Evolutionary conservation across 306 rosid genomes (phyloP).

Genomic region (Prunus fruticosa): DNA sequence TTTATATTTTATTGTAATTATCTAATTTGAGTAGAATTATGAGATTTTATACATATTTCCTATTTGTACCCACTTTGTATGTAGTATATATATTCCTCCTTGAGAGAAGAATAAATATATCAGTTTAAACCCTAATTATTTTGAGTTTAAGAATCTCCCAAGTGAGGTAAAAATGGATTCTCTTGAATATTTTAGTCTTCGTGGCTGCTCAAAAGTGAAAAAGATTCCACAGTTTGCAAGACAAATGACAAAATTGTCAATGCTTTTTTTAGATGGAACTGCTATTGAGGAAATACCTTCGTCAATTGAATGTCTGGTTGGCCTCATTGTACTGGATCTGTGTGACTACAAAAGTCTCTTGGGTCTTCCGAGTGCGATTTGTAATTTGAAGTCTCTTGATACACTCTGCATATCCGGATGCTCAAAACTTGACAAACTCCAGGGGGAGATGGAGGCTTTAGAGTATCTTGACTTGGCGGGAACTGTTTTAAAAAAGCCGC

Average conservation of each 20-base stretch:
- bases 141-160: slow-evolving; percentile 21
- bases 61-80: no score
- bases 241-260: not conserved
- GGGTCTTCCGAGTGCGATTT: no score
- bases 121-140: no score
- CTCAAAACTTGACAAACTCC: not conserved
- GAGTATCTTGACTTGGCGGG: not conserved
- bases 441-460: not conserved
- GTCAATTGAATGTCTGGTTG: not conserved
- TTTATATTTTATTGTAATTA: no score
- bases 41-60: no score
- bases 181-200: not conserved
- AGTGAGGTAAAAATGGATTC: not conserved
- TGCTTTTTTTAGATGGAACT: not conserved
- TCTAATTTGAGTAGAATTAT: no score
- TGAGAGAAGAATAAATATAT: no score
- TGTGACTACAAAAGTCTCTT: not conserved
- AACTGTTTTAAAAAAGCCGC: not conserved
- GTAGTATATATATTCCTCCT: no score
- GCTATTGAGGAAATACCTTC: not conserved
- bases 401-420: not conserved
- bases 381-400: no score
- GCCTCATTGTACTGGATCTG: not conserved
- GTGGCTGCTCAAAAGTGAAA: slow-evolving; percentile 4
- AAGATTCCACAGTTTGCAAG: slow-evolving; percentile 8